Evolutionary conservation across 768 basidiomycete genomes (phyloP).

Genomic region (Kwoniella mangroviensis): DNA sequence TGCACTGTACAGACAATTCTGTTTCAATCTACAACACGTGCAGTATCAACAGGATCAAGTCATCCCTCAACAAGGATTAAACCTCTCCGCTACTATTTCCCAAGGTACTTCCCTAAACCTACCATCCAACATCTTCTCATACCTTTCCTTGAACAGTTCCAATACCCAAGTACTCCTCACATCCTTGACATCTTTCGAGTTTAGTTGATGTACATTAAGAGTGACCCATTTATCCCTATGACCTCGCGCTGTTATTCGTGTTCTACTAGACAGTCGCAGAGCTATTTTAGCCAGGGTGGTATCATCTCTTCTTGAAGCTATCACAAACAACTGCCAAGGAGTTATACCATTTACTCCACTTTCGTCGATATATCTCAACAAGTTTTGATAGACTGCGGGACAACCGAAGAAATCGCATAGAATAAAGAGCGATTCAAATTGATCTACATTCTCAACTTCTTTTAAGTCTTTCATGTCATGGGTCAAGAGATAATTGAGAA

Average conservation of each 20-base stretch:
- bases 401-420: neutral
- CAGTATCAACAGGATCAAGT: no score
- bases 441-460: neutral
- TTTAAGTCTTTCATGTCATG: neutral
- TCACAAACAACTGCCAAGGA: neutral
- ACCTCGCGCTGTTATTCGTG: neutral
- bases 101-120: neutral
- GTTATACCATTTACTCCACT: neutral
- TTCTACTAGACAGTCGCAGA: neutral
- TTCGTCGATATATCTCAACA: neutral
- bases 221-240: no score
- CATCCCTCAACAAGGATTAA: neutral
- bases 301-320: neutral
- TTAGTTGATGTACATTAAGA: neutral
- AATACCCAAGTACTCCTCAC: neutral
- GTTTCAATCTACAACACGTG: no score
- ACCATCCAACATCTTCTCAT: neutral
- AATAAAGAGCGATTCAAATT: neutral
- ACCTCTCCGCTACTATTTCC: neutral
- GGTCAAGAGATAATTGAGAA: neutral
- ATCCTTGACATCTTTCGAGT: neutral
- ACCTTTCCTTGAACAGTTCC: neutral
- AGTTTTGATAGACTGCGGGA: neutral
- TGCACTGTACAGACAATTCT: no score
- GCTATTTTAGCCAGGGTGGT: neutral